Base-by-base conservation (phyloP, 140 eudicot genomes). In the Flaveria floridana region DNA sequence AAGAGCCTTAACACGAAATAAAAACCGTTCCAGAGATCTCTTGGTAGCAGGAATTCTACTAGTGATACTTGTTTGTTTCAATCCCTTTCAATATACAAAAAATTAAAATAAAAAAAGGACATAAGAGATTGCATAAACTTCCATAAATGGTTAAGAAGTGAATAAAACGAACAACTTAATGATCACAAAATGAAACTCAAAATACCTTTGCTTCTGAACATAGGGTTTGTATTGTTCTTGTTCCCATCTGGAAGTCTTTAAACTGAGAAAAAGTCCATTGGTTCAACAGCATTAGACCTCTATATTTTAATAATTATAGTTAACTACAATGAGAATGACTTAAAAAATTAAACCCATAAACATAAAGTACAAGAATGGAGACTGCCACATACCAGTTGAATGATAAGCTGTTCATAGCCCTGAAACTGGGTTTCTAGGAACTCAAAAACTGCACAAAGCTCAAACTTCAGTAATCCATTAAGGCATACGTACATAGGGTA, bases 171-270 rank as follows among this genome's bases (percentile, higher is more conserved):
- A 67, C 26, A 25, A 57, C 42, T 44, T 16, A 37, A 44, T 51
- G 58, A 47, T 47, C 26, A 62, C 56, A 28, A 73, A 41, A 20
- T 34, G 62, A 80, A 78, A 55, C 52, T 71, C 16, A 34, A 48
- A 63, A 56, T 69, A 91, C 97, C 97, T 91, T 91, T 30, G 97
- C 97, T 74, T 91, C 92, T 6, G 95, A 91, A 81, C 97, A 91
- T 64, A 91, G 78, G 20, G 90, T 81, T 80, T 91, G 97, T 62
- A 91, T 70, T 25, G 88, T 86, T 86, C 92, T 88, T 74, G 97
- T 91, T 62, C 95, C 97, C 78, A 78, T 86, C 85, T 88, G 97
- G 58, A 91, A 89, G 56, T 88, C 92, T 73, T 52, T 83, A 65
- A 88, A 81, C 97, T 91, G 85, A 34, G 16, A 74, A 80, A 67